Evolutionary conservation across 345 rosid species (phyloP).

Genomic region (Nephelium lappaceum): DNA sequence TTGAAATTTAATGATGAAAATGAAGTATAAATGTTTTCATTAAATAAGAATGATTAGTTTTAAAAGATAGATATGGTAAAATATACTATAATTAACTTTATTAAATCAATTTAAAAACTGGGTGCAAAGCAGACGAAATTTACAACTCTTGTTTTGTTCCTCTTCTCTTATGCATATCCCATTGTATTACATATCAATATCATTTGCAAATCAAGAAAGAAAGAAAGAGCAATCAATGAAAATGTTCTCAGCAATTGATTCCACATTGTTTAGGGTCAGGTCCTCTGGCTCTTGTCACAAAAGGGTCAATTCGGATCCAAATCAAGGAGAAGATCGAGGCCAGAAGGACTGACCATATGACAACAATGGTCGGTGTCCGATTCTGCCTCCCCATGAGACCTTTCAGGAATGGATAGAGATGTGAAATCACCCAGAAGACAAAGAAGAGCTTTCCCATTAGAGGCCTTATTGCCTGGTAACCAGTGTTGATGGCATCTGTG

Average conservation of each 20-base stretch:
- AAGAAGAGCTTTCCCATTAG: constrained; percentile 95
- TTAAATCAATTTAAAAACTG: constrained; percentile 15
- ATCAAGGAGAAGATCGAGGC: constrained; percentile 96
- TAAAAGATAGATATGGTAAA: no score
- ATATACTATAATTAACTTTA: neutral
- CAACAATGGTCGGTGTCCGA: constrained; percentile 91
- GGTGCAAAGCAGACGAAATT: constrained; percentile 6
- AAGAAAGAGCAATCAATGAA: neutral
- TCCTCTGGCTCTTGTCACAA: constrained; percentile 85
- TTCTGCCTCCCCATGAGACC: constrained; percentile 97
- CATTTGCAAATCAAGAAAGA: neutral
- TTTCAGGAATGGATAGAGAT: constrained; percentile 97
- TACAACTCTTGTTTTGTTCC: constrained; percentile 13
- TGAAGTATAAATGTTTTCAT: no score
- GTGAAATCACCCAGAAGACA: constrained; percentile 90
- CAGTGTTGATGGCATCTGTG: constrained; percentile 92
- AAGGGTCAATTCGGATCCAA: constrained; percentile 93
- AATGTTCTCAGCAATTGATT: constrained; percentile 69
- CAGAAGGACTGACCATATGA: constrained; percentile 89
- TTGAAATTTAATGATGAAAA: no score
- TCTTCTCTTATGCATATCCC: neutral
- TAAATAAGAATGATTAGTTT: no score
- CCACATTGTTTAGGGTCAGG: constrained; percentile 87
- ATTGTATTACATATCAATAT: neutral
- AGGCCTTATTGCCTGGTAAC: constrained; percentile 90